Evolutionary conservation across 208 protist species (phyloP).

Genomic region (Willaertia magna): DNA sequence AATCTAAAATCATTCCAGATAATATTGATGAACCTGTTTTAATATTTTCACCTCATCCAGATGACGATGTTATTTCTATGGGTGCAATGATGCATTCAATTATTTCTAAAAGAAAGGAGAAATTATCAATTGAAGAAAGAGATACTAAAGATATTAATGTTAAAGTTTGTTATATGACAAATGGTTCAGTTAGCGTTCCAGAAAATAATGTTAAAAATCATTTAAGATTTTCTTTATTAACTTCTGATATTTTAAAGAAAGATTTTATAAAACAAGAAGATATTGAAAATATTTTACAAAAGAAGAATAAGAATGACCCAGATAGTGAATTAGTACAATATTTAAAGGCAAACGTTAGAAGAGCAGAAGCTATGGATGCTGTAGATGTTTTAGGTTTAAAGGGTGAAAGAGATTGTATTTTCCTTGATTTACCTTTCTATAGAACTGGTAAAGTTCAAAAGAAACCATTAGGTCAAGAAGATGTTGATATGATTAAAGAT

Average conservation of each 20-base stretch:
- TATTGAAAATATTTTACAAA: background rate
- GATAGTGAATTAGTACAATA: conserved; percentile 16
- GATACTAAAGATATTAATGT: conserved; percentile 9
- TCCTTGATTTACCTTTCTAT: conserved; percentile 50
- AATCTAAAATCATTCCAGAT: background rate
- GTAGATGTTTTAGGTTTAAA: conserved; percentile 9
- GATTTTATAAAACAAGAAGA: background rate
- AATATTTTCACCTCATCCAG: conserved; percentile 49
- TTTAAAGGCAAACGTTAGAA: conserved; percentile 40
- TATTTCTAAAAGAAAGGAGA: background rate
- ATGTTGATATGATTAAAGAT: conserved; percentile 39
- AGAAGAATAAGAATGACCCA: background rate
- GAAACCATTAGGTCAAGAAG: conserved; percentile 35
- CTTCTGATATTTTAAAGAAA: background rate
- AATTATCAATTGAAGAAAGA: background rate
- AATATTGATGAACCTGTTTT: conserved; percentile 26
- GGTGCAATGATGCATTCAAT: conserved; percentile 29
- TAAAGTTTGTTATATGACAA: conserved; percentile 17
- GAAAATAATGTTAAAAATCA: conserved; percentile 1
- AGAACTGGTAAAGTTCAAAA: conserved; percentile 41
- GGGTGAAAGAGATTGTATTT: conserved; percentile 13
- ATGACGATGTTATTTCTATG: conserved; percentile 56
- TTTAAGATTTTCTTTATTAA: conserved; percentile 1
- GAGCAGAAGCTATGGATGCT: conserved; percentile 23
- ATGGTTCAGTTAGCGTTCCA: conserved; percentile 9